These are phyloP conservation scores for Aspergillus nidulans DNA, from an alignment of 495 filamentous ascomycete genomes.

Conservation along the genomic window DNA sequence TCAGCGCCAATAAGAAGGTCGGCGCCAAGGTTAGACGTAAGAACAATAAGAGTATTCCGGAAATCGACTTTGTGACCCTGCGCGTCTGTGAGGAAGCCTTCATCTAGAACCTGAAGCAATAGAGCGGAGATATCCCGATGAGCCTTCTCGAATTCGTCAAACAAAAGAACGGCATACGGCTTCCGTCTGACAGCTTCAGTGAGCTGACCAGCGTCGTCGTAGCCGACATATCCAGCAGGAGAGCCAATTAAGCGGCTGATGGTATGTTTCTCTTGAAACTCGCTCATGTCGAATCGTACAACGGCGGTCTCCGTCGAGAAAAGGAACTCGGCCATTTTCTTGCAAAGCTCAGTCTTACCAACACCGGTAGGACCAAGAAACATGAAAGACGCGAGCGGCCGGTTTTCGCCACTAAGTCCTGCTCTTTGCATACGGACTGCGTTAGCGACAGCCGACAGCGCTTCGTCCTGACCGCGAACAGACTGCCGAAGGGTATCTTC, in stretches of 20 bases:
- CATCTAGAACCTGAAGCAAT: slow-evolving; percentile 93
- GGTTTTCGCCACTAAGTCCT: slow-evolving; percentile 84
- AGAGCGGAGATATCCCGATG: slow-evolving; percentile 91
- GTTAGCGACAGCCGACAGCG: slow-evolving; percentile 83
- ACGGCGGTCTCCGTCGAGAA: slow-evolving; percentile 91
- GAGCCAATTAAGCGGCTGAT: slow-evolving; percentile 88
- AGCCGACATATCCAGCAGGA: slow-evolving; percentile 91
- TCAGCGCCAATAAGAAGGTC: slow-evolving; percentile 46
- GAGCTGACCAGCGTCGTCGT: slow-evolving; percentile 94
- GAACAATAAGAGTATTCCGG: slow-evolving; percentile 89
- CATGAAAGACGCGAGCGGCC: slow-evolving; percentile 92
- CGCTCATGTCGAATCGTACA: slow-evolving; percentile 93
- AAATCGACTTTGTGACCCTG: slow-evolving; percentile 97
- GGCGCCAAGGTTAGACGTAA: slow-evolving; percentile 83
- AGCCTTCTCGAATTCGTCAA: slow-evolving; percentile 98
- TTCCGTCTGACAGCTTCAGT: slow-evolving; percentile 94
- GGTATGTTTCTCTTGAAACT: slow-evolving; percentile 97
- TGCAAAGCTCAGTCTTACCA: slow-evolving; percentile 95
- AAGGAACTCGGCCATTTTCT: slow-evolving; percentile 88
- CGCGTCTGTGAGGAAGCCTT: slow-evolving; percentile 91
- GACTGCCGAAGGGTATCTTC: slow-evolving; percentile 83
- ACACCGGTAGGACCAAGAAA: slow-evolving; percentile 96
- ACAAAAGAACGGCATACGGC: slow-evolving; percentile 89
- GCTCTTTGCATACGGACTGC: slow-evolving; percentile 93
- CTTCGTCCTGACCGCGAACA: slow-evolving; percentile 90